Percentiles rank a stretch among this genome's conserved stretches.
These are phyloP conservation scores for Candida sakaeoensis DNA, from an alignment of 805 yeast genomes.

Conservation along the genomic window DNA sequence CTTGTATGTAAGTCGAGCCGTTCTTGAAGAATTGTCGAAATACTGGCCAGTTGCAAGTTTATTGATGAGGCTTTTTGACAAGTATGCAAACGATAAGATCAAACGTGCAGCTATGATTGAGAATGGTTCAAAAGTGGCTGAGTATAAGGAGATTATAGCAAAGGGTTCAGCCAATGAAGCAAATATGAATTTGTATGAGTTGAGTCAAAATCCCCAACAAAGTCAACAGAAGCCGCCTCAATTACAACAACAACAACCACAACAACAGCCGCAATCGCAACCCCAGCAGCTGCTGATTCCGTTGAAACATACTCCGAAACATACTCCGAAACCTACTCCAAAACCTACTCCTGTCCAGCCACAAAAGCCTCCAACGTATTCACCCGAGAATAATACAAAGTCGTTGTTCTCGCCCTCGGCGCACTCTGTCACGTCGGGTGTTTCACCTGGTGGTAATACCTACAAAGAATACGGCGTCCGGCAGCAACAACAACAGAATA, in stretches of 20 bases:
- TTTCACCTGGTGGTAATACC: constrained; percentile 25
- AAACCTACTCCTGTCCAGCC: too few species aligned
- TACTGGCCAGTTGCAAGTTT: constrained; percentile 40
- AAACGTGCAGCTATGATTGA: constrained; percentile 40
- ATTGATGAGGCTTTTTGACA: constrained; percentile 35
- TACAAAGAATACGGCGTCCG: constrained; percentile 12
- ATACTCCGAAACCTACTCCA: too few species aligned
- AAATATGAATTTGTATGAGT: constrained; percentile 1
- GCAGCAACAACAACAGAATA: constrained; percentile 5
- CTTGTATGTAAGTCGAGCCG: constrained; percentile 33
- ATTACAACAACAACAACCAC: neutral
- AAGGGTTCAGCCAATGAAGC: neutral
- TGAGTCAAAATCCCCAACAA: constrained; percentile 3
- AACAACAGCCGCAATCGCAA: constrained; percentile 5
- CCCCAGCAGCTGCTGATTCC: neutral
- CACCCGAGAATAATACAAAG: neutral
- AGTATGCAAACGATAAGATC: constrained; percentile 39
- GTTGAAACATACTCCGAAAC: too few species aligned
- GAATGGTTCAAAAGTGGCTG: constrained; percentile 35
- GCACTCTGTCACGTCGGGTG: constrained; percentile 19
- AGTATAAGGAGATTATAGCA: constrained; percentile 30
- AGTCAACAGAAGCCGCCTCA: neutral
- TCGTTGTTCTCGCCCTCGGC: constrained; percentile 12
- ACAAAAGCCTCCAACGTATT: constrained; percentile 2
- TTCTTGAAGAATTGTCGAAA: constrained; percentile 33